Conservation (phyloP, 176 grass and related monocot genomes). For the Cenchrus purpureus region DNA sequence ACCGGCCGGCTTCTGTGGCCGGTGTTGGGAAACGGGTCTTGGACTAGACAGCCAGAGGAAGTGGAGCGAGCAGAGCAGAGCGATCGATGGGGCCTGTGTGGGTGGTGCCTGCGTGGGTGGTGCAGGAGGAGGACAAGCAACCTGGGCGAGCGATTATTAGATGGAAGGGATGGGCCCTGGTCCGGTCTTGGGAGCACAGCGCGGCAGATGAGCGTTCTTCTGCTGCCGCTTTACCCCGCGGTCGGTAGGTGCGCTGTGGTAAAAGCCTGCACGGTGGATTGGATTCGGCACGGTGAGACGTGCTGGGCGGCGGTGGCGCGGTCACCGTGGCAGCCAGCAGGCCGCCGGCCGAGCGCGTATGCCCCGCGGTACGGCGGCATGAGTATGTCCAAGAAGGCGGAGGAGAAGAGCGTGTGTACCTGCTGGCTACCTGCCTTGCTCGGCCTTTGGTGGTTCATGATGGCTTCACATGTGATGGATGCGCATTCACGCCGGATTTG, state of each 20-base stretch:
- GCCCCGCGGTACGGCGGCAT: conserved; percentile 33
- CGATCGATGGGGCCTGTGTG: no score
- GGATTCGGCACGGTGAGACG: neutral
- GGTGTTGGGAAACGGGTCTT: conserved; percentile 23
- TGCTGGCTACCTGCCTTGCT: neutral
- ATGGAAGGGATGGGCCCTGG: neutral
- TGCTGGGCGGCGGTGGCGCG: neutral
- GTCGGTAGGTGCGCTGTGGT: conserved; percentile 47
- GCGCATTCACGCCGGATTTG: conserved; percentile 23
- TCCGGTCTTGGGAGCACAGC: neutral
- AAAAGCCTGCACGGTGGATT: conserved; percentile 22
- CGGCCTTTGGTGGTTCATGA: neutral
- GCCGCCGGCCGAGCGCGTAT: neutral
- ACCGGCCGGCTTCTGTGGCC: conserved; percentile 1
- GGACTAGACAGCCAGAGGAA: no score
- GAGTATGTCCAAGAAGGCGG: conserved; percentile 34
- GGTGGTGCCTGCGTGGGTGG: no score
- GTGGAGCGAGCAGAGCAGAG: neutral
- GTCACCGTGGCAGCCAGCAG: no score
- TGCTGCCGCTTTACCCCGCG: conserved; percentile 37
- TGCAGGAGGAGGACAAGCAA: neutral
- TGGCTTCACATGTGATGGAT: neutral
- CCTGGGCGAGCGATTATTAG: conserved; percentile 3
- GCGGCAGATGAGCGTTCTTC: neutral
- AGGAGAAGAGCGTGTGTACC: neutral